A percentile compares a stretch with the other conserved stretches of the same genome.
These are phyloP conservation scores for Tuber calosporum DNA, from an alignment of 495 filamentous ascomycete genomes.

Conservation along the genomic window DNA sequence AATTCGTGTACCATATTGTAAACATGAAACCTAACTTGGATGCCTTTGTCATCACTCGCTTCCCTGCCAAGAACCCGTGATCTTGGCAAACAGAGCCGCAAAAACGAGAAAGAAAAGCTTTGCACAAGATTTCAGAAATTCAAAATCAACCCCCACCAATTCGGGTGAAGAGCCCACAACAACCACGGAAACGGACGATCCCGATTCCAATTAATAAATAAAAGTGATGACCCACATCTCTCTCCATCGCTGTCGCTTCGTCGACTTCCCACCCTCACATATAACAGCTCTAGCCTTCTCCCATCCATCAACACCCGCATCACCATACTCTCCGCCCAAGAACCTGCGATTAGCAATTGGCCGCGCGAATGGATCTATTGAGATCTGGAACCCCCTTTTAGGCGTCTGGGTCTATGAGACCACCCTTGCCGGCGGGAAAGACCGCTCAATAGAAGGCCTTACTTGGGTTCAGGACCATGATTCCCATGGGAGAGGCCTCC, in stretches of 20 bases:
- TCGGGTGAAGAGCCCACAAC: background rate
- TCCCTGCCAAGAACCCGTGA: background rate
- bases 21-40: background rate
- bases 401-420: slow-evolving; percentile 87
- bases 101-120: background rate
- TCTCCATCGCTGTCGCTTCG: slow-evolving; percentile 93
- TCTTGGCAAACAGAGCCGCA: slow-evolving; percentile 1
- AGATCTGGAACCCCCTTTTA: slow-evolving; percentile 90
- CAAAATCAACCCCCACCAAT: background rate
- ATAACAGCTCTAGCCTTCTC: slow-evolving; percentile 95
- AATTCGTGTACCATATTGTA: background rate
- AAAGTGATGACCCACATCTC: slow-evolving; percentile 54
- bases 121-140: background rate
- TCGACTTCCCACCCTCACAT: slow-evolving; percentile 84
- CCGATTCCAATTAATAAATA: background rate
- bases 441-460: slow-evolving; percentile 80
- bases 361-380: slow-evolving; percentile 89
- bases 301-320: slow-evolving; percentile 57
- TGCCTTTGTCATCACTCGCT: background rate
- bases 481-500: slow-evolving; percentile 61
- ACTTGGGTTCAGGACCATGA: slow-evolving; percentile 85
- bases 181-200: background rate
- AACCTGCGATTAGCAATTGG: slow-evolving; percentile 78
- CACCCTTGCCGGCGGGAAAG: slow-evolving; percentile 72
- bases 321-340: slow-evolving; percentile 48